phyloP scores from a whole-genome alignment of 2,329 filamentous ascomycete species.

The Penicillium expansum region DNA sequence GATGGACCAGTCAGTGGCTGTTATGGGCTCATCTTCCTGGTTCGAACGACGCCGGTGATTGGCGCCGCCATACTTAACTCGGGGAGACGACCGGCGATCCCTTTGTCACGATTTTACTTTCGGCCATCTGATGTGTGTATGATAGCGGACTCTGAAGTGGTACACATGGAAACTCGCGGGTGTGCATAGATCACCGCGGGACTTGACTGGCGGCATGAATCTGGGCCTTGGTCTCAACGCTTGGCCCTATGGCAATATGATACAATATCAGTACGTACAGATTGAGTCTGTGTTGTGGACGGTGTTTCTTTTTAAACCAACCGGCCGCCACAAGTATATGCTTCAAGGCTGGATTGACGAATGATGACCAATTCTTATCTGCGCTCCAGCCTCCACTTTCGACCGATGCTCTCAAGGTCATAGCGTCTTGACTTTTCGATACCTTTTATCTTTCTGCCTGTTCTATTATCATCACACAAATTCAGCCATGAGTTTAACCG shows the following conservation, averaged over 20 bases:
- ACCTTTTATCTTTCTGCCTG: constrained; percentile 17
- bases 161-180: neutral
- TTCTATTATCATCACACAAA: constrained; percentile 15
- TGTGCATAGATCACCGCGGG: neutral
- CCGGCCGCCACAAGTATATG: neutral
- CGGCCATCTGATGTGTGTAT: constrained; percentile 4
- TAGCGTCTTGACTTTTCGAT: constrained; percentile 22
- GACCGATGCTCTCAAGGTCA: constrained; percentile 13
- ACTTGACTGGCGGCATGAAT: neutral
- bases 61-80: neutral
- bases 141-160: neutral
- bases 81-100: neutral
- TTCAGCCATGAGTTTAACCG: neutral
- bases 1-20: constrained; percentile 93
- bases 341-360: constrained; percentile 17
- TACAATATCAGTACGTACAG: constrained; percentile 4
- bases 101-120: constrained; percentile 7
- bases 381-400: constrained; percentile 10
- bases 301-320: neutral
- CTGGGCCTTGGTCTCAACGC: neutral
- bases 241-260: neutral
- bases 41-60: constrained; percentile 83
- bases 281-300: neutral
- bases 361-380: constrained; percentile 20
- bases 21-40: constrained; percentile 82